Evolutionary conservation across 176 grass and related monocot species (phyloP), one percentile per base, ranked within the genome.

Genomic region (Oryza coarctata): DNA sequence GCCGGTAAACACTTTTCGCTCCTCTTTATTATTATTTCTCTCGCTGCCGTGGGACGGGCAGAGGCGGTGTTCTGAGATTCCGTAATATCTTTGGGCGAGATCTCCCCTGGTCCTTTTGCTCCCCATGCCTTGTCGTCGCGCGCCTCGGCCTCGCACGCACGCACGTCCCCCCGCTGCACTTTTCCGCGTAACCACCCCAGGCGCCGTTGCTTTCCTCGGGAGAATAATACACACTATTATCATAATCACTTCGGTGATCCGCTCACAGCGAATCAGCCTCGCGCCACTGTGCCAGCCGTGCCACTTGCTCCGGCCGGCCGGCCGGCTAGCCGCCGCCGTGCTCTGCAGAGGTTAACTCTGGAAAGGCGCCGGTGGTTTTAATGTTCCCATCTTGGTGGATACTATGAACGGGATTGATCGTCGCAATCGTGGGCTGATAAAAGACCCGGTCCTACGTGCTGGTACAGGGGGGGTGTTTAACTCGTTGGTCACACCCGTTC

Each of bases 51-150:
- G n/a, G n/a, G n/a, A n/a, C n/a, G n/a, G n/a, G n/a, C n/a, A n/a
- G n/a, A 43, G 6, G 82, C 83, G 65, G 82, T 78, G 88, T 78
- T 77, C n/a, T 11, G 66, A 82, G 88, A 90, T 90, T 90, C 88
- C 79, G 83, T 78, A 38, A 90, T 86, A 90, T 90, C 88, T 90
- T 73, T 40, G 60, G 1, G 60, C 58, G 73, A 90, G 88, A 90
- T 86, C 83, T 86, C 79, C 78, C 83, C n/a, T 68, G 79, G 79
- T 68, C 73, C 88, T 86, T 89, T 62, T 86, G 73, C 88, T 78
- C 73, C 88, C 67, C 73, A 64, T 58, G 66, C 79, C 78, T 82
- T 89, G 78, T 89, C 73, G 83, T 61, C 57, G 81, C 67, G 0
- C 32, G 40, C 75, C 70, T n/a, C 68, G 82, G 6, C 8, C 8